Conservation (phyloP, 768 basidiomycete genomes). For the Rhizopogon sp. region DNA sequence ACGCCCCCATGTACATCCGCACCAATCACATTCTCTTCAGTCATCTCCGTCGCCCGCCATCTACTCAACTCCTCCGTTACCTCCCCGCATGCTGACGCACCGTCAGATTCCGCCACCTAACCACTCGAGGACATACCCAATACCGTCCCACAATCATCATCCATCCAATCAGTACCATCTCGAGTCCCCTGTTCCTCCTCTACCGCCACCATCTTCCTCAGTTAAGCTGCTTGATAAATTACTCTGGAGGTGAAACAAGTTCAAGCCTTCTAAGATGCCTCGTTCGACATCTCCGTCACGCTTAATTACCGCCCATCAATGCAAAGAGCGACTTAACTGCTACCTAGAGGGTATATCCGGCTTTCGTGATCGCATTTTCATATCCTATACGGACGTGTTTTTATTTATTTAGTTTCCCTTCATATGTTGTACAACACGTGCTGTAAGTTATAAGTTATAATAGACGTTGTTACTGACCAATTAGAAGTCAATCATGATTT, state of each 20-base stretch:
- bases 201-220: not conserved
- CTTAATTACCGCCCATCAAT: not conserved
- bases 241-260: conserved; percentile 10
- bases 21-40: conserved; percentile 31
- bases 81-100: conserved; percentile 1
- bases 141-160: conserved; percentile 1
- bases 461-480: no score
- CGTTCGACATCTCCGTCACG: not conserved
- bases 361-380: not conserved
- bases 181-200: not conserved
- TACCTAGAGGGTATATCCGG: not conserved
- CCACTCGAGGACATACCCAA: conserved; percentile 13
- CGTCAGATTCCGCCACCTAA: not conserved
- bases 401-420: not conserved
- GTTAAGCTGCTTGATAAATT: conserved; percentile 18
- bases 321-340: not conserved
- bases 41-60: conserved; percentile 36
- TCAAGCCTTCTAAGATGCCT: not conserved
- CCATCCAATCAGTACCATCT: not conserved
- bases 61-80: conserved; percentile 32
- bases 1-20: conserved; percentile 22
- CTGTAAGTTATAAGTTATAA: not conserved
- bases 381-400: not conserved
- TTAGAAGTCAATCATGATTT: no score
- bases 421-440: not conserved